Evolutionary conservation across 805 yeast species (phyloP).

Genomic region (Wickerhamiella galacta): DNA sequence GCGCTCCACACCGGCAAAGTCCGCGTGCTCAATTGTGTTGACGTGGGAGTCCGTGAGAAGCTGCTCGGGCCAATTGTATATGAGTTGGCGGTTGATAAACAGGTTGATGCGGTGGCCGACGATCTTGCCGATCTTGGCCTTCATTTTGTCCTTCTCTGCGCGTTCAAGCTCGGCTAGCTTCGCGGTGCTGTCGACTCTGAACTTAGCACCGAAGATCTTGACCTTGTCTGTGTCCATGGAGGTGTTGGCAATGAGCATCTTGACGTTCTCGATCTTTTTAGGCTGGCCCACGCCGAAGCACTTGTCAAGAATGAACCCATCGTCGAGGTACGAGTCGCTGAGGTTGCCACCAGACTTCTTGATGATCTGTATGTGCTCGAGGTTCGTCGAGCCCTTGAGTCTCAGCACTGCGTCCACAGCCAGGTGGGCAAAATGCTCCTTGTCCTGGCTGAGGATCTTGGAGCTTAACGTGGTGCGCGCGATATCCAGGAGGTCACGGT

Average conservation of each 20-base stretch:
- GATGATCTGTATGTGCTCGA: conserved; percentile 84
- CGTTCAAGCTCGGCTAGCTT: conserved; percentile 87
- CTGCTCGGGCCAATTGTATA: conserved; percentile 97
- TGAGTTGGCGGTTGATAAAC: conserved; percentile 89
- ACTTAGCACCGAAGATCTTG: conserved; percentile 93
- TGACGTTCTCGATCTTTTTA: conserved; percentile 64
- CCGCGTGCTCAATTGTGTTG: conserved; percentile 94
- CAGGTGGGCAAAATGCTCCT: conserved; percentile 68
- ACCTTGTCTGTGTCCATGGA: conserved; percentile 92
- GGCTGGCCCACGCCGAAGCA: conserved; percentile 92
- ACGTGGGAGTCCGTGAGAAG: conserved; percentile 74
- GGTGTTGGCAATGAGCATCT: conserved; percentile 84
- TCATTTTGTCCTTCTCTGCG: conserved; percentile 91
- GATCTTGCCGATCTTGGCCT: conserved; percentile 71
- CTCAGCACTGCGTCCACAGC: conserved; percentile 91
- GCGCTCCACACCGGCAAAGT: conserved; percentile 94
- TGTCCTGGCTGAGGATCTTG: conserved; percentile 88
- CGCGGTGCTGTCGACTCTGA: conserved; percentile 87
- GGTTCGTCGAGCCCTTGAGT: conserved; percentile 69
- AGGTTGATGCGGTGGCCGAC: conserved; percentile 73
- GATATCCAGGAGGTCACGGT: conserved; percentile 64
- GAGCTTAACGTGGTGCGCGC: conserved; percentile 90
- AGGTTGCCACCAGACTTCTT: conserved; percentile 88
- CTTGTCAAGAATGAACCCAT: conserved; percentile 85
- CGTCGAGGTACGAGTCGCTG: conserved; percentile 83